These are phyloP conservation scores for Magnolia kwangsiensis DNA, from an alignment of 164 flowering plant species.

Conservation along the genomic window DNA sequence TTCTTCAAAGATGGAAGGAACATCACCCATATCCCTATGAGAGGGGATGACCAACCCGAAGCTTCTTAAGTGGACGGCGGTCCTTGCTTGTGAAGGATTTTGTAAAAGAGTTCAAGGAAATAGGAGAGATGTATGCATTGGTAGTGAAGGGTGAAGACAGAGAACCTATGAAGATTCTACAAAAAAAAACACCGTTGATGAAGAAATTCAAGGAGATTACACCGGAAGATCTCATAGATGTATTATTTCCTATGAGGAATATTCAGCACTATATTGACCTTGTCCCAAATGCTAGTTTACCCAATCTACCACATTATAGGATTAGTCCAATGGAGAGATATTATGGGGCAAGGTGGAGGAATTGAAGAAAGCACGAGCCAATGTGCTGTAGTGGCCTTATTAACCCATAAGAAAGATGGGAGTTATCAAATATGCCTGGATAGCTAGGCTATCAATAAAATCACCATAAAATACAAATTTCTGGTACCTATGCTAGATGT, in stretches of 20 bases:
- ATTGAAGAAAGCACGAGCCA: not conserved
- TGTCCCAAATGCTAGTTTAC: not conserved
- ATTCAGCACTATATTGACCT: constrained; percentile 3
- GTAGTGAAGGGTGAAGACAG: not conserved
- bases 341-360: not conserved
- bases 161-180: not conserved
- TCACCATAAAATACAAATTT: not conserved
- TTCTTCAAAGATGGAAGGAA: not conserved
- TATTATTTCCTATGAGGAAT: not conserved
- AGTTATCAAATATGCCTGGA: constrained; percentile 6
- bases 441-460: constrained; percentile 11
- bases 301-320: not conserved
- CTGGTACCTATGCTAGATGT: not conserved
- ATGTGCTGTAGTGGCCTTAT: not conserved
- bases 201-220: not conserved
- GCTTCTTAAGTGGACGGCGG: not conserved
- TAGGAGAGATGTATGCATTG: not conserved
- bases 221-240: not conserved
- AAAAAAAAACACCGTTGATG: not conserved
- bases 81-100: not conserved
- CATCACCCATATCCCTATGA: too few species aligned
- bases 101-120: not conserved
- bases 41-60: not conserved
- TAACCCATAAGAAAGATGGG: not conserved
- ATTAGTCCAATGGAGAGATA: constrained; percentile 2